A percentile compares a stretch with the other conserved stretches of the same genome.
phyloP scores from a whole-genome alignment of 75 land plant species.

The Chamaecyparis obtusa region DNA sequence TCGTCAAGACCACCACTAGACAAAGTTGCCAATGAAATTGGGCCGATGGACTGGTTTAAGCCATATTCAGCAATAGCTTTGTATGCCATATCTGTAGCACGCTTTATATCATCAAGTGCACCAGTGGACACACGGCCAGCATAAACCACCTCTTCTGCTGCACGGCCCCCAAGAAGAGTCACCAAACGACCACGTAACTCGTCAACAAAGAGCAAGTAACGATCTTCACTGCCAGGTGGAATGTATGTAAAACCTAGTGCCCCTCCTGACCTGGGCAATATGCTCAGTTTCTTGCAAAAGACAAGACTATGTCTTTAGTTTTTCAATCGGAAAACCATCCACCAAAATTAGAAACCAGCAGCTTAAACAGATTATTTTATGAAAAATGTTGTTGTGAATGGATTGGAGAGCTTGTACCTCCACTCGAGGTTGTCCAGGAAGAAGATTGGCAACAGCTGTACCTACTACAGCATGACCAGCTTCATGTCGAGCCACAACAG shows the following conservation, averaged over 20 bases:
- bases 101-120: slow-evolving; percentile 94
- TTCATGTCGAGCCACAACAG: slow-evolving; percentile 98
- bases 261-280: slow-evolving; percentile 95
- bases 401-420: slow-evolving; percentile 49
- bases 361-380: background rate
- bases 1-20: slow-evolving; percentile 97
- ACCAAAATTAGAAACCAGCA: background rate
- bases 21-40: slow-evolving; percentile 79
- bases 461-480: slow-evolving; percentile 99
- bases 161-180: slow-evolving; percentile 97
- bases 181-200: slow-evolving; percentile 96
- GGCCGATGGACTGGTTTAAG: slow-evolving; percentile 79
- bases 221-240: slow-evolving; percentile 93
- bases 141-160: slow-evolving; percentile 94
- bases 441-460: slow-evolving; percentile 94
- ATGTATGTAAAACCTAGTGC: slow-evolving; percentile 95
- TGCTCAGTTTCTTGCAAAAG: slow-evolving; percentile 83
- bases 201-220: slow-evolving; percentile 94
- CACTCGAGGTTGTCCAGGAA: slow-evolving; percentile 89
- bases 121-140: slow-evolving; percentile 98
- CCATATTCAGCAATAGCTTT: slow-evolving; percentile 99
- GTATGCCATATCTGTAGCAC: slow-evolving; percentile 98
- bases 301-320: background rate
- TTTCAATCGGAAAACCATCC: background rate
- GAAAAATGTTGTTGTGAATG: background rate